Percentiles rank a stretch among this genome's conserved stretches.
These are phyloP conservation scores for Sporisorium exsertum DNA, from an alignment of 1,284 basidiomycete genomes.

Conservation along the genomic window DNA sequence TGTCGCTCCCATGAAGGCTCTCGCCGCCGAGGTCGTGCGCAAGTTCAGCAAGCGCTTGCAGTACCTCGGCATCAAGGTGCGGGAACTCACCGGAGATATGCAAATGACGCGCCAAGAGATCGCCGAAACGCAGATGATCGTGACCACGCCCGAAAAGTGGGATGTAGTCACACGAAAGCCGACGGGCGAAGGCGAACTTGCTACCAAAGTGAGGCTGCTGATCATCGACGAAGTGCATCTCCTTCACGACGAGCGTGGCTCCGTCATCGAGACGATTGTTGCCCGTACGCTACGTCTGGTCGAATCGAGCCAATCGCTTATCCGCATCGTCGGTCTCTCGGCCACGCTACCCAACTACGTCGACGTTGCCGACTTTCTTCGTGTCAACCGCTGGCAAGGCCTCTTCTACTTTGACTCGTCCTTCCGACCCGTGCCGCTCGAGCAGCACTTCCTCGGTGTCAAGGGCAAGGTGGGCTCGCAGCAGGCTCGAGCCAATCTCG, in stretches of 20 bases:
- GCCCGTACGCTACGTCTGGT: constrained; percentile 93
- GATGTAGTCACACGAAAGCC: constrained; percentile 98
- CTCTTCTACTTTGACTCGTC: constrained; percentile 98
- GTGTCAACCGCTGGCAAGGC: constrained; percentile 89
- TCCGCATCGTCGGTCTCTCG: constrained; percentile 97
- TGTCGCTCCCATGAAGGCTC: constrained; percentile 98
- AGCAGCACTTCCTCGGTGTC: constrained; percentile 97
- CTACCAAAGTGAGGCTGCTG: constrained; percentile 84
- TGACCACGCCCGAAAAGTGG: constrained; percentile 99
- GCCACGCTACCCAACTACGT: constrained; percentile 97
- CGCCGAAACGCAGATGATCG: constrained; percentile 95
- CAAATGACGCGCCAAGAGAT: constrained; percentile 95
- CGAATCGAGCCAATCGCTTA: constrained; percentile 94
- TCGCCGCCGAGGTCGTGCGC: constrained; percentile 93
- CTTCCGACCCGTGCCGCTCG: constrained; percentile 94
- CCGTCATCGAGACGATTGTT: constrained; percentile 98
- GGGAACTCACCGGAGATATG: constrained; percentile 99
- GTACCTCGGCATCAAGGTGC: constrained; percentile 88
- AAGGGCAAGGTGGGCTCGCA: constrained; percentile 87
- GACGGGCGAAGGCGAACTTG: constrained; percentile 93
- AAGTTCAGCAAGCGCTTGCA: constrained; percentile 90
- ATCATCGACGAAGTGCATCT: constrained; percentile 99
- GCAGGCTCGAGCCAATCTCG: constrained; percentile 85
- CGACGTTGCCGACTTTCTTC: constrained; percentile 94
- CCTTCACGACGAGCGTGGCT: constrained; percentile 96